Percentiles rank a stretch among this genome's conserved stretches.
Conservation (phyloP, 805 yeast species). For the Suhomyces xylopsoci region DNA sequence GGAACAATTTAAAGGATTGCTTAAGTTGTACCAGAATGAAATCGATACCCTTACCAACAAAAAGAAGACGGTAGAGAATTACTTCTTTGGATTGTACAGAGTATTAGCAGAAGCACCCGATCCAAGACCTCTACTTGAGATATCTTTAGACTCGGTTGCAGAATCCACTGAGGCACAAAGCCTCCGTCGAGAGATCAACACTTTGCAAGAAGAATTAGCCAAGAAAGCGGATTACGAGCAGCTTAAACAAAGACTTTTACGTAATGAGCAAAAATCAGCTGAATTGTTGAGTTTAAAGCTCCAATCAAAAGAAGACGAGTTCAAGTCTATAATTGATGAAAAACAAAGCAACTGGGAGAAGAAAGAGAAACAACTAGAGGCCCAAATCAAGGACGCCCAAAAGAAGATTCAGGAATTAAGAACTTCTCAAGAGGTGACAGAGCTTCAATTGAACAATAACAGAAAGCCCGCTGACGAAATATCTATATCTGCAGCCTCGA, state of each 20-base stretch:
- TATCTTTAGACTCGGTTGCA: slow-evolving; percentile 61
- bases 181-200: slow-evolving; percentile 48
- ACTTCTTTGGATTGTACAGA: slow-evolving; percentile 72
- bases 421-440: slow-evolving; percentile 61
- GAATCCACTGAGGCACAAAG: slow-evolving; percentile 51
- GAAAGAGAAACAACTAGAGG: slow-evolving; percentile 50
- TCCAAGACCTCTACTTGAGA: slow-evolving; percentile 77
- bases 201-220: slow-evolving; percentile 56
- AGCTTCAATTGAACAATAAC: slow-evolving; percentile 50
- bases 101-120: slow-evolving; percentile 88
- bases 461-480: slow-evolving; percentile 18
- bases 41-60: slow-evolving; percentile 79
- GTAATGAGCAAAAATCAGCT: slow-evolving; percentile 59
- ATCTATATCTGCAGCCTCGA: slow-evolving; percentile 26
- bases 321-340: slow-evolving; percentile 66
- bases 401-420: slow-evolving; percentile 62
- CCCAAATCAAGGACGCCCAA: slow-evolving; percentile 51
- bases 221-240: slow-evolving; percentile 76
- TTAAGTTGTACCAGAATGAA: slow-evolving; percentile 81
- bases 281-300: slow-evolving; percentile 53
- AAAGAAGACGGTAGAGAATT: slow-evolving; percentile 68
- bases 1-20: slow-evolving; percentile 58
- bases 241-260: slow-evolving; percentile 57
- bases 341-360: slow-evolving; percentile 66
- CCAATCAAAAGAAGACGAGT: slow-evolving; percentile 71